A percentile compares a stretch with the other conserved stretches of the same genome.
Evolutionary conservation across 495 filamentous ascomycete species (phyloP).

Genomic region (Neurospora pannonica): DNA sequence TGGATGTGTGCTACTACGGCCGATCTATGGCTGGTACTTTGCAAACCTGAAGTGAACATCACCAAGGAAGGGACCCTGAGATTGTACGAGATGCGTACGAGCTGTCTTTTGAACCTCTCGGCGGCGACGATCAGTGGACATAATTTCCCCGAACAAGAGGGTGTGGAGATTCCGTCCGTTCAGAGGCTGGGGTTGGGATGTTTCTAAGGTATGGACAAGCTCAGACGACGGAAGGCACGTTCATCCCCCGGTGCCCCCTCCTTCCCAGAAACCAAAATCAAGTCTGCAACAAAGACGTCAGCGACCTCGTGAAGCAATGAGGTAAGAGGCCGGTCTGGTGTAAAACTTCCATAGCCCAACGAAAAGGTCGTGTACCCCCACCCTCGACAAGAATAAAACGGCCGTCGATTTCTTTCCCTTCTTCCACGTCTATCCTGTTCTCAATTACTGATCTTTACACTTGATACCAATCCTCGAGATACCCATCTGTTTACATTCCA

Average conservation of each 20-base stretch:
- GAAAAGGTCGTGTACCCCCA: neutral
- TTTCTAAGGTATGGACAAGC: neutral
- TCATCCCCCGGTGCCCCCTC: neutral
- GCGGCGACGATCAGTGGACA: neutral
- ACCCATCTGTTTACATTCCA: neutral
- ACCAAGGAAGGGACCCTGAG: neutral
- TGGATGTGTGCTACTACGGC: neutral
- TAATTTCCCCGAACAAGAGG: neutral
- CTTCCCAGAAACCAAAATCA: neutral
- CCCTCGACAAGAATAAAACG: neutral
- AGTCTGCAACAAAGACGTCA: constrained; percentile 14
- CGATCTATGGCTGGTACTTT: neutral
- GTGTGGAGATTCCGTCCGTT: neutral
- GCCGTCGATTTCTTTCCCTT: neutral
- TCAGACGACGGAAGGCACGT: neutral
- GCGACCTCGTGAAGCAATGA: constrained; percentile 2
- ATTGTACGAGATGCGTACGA: neutral
- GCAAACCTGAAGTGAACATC: neutral
- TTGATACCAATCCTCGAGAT: neutral
- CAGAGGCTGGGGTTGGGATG: neutral
- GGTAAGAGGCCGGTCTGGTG: neutral
- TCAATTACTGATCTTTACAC: neutral
- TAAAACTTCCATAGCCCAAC: neutral
- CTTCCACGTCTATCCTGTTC: neutral
- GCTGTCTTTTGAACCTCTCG: neutral